Percentiles rank a stretch among this genome's conserved stretches.
phyloP scores from a whole-genome alignment of 305 asterid genomes.

The Nicotiana rustica region DNA sequence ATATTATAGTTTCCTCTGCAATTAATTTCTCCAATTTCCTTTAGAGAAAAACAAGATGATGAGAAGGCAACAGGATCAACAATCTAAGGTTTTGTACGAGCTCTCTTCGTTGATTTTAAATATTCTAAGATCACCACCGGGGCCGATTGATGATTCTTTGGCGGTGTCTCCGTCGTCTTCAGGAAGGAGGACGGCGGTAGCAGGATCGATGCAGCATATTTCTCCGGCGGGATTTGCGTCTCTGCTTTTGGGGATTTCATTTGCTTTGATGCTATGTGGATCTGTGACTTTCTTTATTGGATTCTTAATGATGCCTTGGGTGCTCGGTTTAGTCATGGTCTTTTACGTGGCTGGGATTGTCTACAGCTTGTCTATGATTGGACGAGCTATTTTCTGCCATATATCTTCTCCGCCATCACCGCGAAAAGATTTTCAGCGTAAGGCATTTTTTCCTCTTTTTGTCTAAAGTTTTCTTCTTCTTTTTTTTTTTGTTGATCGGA shows the following conservation, averaged over 20 bases:
- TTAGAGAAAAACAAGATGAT: conserved; percentile 31
- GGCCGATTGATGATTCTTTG: conserved; percentile 51
- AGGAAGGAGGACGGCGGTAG: conserved; percentile 32
- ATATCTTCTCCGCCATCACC: conserved; percentile 56
- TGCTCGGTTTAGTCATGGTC: conserved; percentile 69
- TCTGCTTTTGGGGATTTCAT: conserved; percentile 71
- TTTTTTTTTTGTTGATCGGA: background rate
- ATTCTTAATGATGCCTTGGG: conserved; percentile 96
- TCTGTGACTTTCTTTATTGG: conserved; percentile 89
- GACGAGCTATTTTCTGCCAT: conserved; percentile 65
- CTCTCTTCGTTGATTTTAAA: conserved; percentile 67
- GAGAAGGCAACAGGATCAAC: conserved; percentile 71
- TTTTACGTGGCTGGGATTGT: conserved; percentile 76
- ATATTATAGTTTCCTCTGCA: background rate
- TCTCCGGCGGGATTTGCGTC: conserved; percentile 86
- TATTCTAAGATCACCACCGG: conserved; percentile 62
- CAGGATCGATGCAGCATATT: conserved; percentile 57
- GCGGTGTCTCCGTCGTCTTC: conserved; percentile 25
- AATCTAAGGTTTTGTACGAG: conserved; percentile 67
- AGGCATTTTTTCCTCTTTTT: conserved; percentile 34
- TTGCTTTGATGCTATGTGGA: conserved; percentile 87
- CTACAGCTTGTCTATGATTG: conserved; percentile 81
- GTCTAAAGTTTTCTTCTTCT: no score
- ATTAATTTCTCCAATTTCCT: background rate
- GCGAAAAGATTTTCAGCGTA: conserved; percentile 60